These are phyloP conservation scores for Grosmannia serpens DNA, from an alignment of 2,329 filamentous ascomycete genomes.

Conservation along the genomic window DNA sequence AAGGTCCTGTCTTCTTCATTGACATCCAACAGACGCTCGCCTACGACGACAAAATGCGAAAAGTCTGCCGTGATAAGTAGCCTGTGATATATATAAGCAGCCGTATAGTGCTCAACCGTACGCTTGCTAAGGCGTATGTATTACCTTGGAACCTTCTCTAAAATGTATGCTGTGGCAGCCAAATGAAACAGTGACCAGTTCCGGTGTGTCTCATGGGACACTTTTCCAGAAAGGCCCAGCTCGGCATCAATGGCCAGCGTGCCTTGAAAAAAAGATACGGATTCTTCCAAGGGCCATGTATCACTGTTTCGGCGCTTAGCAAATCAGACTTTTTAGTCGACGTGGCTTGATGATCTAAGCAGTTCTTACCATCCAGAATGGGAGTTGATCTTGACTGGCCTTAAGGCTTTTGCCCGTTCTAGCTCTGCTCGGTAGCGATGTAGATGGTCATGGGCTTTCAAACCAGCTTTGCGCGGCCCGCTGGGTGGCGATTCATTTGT, in stretches of 20 bases:
- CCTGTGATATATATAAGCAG: too few relatives aligned
- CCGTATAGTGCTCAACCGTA: too few relatives aligned
- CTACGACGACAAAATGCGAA: neutral
- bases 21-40: neutral
- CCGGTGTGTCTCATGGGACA: neutral
- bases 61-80: neutral
- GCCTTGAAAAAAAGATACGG: too few relatives aligned
- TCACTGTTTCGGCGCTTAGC: too few relatives aligned
- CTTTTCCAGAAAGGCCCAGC: neutral
- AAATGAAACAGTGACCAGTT: neutral
- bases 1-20: neutral
- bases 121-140: too few relatives aligned
- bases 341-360: too few relatives aligned
- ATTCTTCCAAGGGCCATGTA: too few relatives aligned
- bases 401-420: too few relatives aligned
- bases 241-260: neutral
- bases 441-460: neutral
- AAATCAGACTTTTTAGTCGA: too few relatives aligned
- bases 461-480: neutral
- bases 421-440: neutral
- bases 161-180: neutral
- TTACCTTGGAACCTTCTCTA: neutral
- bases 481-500: too few relatives aligned
- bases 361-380: too few relatives aligned
- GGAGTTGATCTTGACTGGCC: too few relatives aligned